Conservation (phyloP, 176 grass and related monocot genomes). For the Juncus inflexus region DNA sequence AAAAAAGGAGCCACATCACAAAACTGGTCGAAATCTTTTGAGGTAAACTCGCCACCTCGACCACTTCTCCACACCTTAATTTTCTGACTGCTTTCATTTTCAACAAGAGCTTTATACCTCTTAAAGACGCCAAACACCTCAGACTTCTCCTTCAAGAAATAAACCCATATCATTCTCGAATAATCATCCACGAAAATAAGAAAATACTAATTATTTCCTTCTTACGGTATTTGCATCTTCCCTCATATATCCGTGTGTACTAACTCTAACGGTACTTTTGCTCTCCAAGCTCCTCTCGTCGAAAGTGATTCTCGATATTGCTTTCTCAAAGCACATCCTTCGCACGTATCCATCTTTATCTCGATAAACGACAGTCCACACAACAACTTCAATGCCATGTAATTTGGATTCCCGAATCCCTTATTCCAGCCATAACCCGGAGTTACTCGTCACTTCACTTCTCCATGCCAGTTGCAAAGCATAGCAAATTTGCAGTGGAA, state of each 20-base stretch:
- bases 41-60: no score
- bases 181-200: conserved; percentile 14
- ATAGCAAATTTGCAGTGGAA: no score
- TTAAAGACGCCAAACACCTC: no score
- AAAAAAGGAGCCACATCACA: no score
- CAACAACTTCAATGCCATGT: conserved; percentile 5
- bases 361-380: not conserved
- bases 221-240: conserved; percentile 10
- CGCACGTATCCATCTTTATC: not conserved
- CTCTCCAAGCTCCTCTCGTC: not conserved
- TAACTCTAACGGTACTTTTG: not conserved
- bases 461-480: no score
- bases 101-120: no score
- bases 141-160: no score
- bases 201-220: conserved; percentile 6
- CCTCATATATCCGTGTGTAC: conserved; percentile 4
- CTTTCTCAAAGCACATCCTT: not conserved
- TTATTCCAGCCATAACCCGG: conserved; percentile 5
- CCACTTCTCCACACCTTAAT: no score
- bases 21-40: no score
- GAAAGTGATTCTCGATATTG: conserved; percentile 6
- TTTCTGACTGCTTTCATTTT: no score
- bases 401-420: not conserved
- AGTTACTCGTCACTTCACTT: not conserved
- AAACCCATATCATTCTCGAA: not conserved